phyloP scores from a whole-genome alignment of 2,329 filamentous ascomycete species.

The Penicillium sp. region DNA sequence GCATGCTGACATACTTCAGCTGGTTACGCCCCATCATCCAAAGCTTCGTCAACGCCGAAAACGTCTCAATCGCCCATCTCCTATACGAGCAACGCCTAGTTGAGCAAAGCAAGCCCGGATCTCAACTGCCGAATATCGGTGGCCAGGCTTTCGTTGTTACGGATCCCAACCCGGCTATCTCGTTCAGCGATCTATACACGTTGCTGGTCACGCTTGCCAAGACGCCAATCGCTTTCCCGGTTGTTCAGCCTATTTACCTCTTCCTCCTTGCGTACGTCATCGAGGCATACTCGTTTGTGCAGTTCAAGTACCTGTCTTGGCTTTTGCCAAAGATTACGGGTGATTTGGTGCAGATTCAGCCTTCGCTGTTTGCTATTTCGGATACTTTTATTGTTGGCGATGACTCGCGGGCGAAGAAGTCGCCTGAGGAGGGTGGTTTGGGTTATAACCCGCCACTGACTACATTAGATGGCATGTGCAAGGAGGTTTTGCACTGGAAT shows the following conservation, averaged over 20 bases:
- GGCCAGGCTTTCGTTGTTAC: constrained; percentile 55
- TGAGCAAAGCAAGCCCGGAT: constrained; percentile 24
- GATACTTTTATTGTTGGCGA: constrained; percentile 30
- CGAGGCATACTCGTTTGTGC: constrained; percentile 34
- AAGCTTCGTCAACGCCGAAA: constrained; percentile 53
- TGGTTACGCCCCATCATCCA: constrained; percentile 52
- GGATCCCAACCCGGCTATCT: constrained; percentile 49
- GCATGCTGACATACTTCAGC: constrained; percentile 14
- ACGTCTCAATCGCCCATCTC: constrained; percentile 57
- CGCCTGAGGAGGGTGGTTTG: constrained; percentile 30
- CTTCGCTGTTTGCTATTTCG: constrained; percentile 32
- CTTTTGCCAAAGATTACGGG: constrained; percentile 26
- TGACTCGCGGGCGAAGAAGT: constrained; percentile 28
- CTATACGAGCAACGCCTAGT: constrained; percentile 55
- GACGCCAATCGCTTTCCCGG: constrained; percentile 31
- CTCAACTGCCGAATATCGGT: constrained; percentile 32
- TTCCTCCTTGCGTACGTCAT: constrained; percentile 32
- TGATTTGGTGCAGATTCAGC: constrained; percentile 33
- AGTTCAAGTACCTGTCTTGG: constrained; percentile 26
- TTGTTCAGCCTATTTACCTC: constrained; percentile 26
- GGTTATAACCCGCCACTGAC: constrained; percentile 34
- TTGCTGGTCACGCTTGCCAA: constrained; percentile 30
- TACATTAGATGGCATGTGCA: constrained; percentile 36
- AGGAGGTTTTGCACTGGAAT: constrained; percentile 37
- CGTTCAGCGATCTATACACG: constrained; percentile 34